Base-by-base conservation (phyloP, 306 rosid species). In the Cucurbita moschata region DNA sequence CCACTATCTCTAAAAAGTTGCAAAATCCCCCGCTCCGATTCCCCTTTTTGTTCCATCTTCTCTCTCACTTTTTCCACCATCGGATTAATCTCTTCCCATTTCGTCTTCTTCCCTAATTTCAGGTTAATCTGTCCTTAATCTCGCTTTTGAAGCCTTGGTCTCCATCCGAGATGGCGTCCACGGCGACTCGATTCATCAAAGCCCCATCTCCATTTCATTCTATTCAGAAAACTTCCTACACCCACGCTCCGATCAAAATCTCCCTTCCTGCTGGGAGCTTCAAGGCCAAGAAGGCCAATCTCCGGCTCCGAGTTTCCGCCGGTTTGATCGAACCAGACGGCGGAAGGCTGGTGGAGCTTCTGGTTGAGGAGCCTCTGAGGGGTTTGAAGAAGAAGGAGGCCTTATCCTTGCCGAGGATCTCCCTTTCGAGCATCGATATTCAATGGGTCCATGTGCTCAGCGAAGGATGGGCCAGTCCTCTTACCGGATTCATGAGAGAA, bases 381-480 rank as follows among this genome's bases (percentile, higher is more conserved):
- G 85, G 78, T 23, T 77, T 46, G 85, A 95, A 81, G 85, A 89
- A 74, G 74, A 81, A 74, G 6, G 96, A 91, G 46, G 96, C 95
- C 18, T 78, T 87, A 10, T 79, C 85, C 58, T 37, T 95, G 35
- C 96, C 99, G 0, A 81, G 85, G 75, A 75, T 95, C 71, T 78
- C 85, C 75, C 91, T 95, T 19, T 86, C 97, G 0, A 61, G 84
- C 50, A 88, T 95, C 64, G 97, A 95, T 71, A 56, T 86, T 14
- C 85, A 91, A 53, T 95, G 99, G 97, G 89, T 89, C 37, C 99
- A 95, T 6, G 99, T 91, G 5, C 88, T 95, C 40, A 88, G 97
- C 82, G 99, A 95, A 82, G 99, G 99, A 0, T 95, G 99, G 99
- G 96, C 99, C 4, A 91, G 96, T 15, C 99, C 99, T 1, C 87